Percentiles rank a stretch among this genome's conserved stretches.
These are phyloP conservation scores for Gastrodia elata DNA, from an alignment of 106 monocot species.

Conservation along the genomic window DNA sequence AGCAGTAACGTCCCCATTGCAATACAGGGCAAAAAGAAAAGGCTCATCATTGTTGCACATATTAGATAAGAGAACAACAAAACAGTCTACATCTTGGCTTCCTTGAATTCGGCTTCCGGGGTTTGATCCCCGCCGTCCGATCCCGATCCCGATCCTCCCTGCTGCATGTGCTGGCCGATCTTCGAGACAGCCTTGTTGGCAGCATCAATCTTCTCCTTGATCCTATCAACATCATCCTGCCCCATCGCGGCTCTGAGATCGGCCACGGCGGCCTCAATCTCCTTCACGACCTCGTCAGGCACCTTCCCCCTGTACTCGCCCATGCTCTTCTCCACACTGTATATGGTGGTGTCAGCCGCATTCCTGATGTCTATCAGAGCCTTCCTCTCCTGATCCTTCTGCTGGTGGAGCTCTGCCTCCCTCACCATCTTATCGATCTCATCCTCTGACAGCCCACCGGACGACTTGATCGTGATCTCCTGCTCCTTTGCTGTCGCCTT, in stretches of 20 bases:
- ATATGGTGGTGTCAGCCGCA: constrained; percentile 50
- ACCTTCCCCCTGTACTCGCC: constrained; percentile 53
- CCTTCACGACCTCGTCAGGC: constrained; percentile 36
- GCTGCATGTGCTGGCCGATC: constrained; percentile 51
- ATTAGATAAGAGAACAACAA: neutral
- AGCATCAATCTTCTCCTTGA: constrained; percentile 50
- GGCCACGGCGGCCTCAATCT: constrained; percentile 44
- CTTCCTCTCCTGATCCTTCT: constrained; percentile 66
- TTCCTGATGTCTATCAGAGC: constrained; percentile 49
- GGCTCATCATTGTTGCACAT: neutral
- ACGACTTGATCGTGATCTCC: constrained; percentile 56
- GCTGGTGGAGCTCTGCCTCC: constrained; percentile 52
- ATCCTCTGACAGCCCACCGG: constrained; percentile 47
- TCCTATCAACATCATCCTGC: constrained; percentile 32
- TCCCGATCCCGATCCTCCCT: constrained; percentile 9
- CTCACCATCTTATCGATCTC: constrained; percentile 67
- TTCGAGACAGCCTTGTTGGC: constrained; percentile 56
- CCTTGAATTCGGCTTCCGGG: constrained; percentile 55
- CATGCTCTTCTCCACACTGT: constrained; percentile 63
- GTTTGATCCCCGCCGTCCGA: constrained; percentile 19
- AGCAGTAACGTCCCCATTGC: neutral
- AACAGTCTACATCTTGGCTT: constrained; percentile 22
- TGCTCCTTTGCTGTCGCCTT: constrained; percentile 42
- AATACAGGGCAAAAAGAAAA: neutral
- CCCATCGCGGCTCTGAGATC: constrained; percentile 39